Percentiles rank a stretch among this genome's conserved stretches.
These are phyloP conservation scores for Paraphaeosphaeria sporulosa DNA, from an alignment of 2,329 filamentous ascomycete species.

Conservation along the genomic window DNA sequence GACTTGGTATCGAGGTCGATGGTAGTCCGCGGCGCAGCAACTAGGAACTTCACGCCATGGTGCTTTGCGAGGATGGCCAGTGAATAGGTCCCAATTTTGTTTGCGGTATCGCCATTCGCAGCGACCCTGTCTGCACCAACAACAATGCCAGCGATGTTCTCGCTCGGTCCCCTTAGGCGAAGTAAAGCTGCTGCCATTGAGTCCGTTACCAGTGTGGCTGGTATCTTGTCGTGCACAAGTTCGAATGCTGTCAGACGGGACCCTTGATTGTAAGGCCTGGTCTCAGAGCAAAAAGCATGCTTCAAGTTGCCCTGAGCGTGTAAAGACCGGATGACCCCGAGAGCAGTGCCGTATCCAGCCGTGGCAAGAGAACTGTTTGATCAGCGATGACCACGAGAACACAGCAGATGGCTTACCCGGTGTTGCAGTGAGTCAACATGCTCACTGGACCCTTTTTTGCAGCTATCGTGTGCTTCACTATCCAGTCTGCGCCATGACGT, in stretches of 20 bases:
- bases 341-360: conserved; percentile 94
- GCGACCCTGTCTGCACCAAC: conserved; percentile 96
- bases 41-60: conserved; percentile 92
- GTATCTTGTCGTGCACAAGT: conserved; percentile 91
- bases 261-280: conserved; percentile 96
- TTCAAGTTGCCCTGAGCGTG: conserved; percentile 70
- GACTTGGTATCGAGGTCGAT: conserved; percentile 84
- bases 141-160: conserved; percentile 83
- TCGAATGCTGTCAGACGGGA: conserved; percentile 95
- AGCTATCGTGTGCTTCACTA: conserved; percentile 66
- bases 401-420: conserved; percentile 65
- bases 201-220: conserved; percentile 90
- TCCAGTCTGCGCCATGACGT: conserved; percentile 82
- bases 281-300: conserved; percentile 96
- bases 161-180: conserved; percentile 63
- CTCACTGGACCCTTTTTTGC: conserved; percentile 67
- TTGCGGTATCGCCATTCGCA: conserved; percentile 95
- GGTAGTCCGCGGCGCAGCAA: conserved; percentile 92
- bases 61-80: conserved; percentile 88
- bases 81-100: conserved; percentile 96
- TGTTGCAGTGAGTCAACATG: conserved; percentile 98
- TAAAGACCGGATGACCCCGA: conserved; percentile 90
- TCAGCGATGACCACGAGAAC: conserved; percentile 28
- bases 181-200: conserved; percentile 95
- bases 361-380: conserved; percentile 80